phyloP scores from a whole-genome alignment of 805 yeast genomes.

The Wickerhamomyces alni region DNA sequence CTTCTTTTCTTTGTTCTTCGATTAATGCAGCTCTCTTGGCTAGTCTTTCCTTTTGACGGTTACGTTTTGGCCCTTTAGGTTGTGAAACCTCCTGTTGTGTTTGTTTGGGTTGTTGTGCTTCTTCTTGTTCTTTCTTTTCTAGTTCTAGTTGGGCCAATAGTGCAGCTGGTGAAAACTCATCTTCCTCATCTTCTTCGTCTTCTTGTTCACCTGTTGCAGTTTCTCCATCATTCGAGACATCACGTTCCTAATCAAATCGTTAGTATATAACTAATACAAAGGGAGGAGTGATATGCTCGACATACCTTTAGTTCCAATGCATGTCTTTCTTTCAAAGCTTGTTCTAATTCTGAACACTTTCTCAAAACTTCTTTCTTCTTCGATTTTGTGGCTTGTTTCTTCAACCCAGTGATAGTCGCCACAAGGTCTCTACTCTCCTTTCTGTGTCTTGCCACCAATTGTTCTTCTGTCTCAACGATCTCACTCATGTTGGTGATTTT shows the following conservation, averaged over 20 bases:
- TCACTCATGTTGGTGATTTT: conserved; percentile 13
- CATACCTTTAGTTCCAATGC: conserved; percentile 37
- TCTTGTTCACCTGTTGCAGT: conserved; percentile 23
- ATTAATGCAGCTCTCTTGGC: conserved; percentile 72
- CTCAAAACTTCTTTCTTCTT: conserved; percentile 60
- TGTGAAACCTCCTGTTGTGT: conserved; percentile 19
- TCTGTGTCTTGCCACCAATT: conserved; percentile 53
- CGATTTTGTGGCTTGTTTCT: conserved; percentile 78
- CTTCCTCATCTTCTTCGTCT: conserved; percentile 32
- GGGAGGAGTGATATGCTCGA: too few species aligned
- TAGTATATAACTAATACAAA: neutral
- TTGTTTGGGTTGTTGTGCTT: conserved; percentile 3
- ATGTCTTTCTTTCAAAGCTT: conserved; percentile 48
- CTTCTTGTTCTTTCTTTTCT: conserved; percentile 22
- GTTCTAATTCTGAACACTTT: conserved; percentile 56
- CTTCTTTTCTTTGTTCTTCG: conserved; percentile 57
- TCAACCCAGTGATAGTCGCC: conserved; percentile 66
- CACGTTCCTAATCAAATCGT: neutral
- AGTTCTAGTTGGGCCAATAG: conserved; percentile 55
- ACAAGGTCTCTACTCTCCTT: conserved; percentile 63
- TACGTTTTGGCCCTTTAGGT: conserved; percentile 45
- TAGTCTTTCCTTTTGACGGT: conserved; percentile 78
- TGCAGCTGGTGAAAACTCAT: conserved; percentile 60
- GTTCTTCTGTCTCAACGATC: conserved; percentile 37
- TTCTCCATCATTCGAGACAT: neutral